phyloP scores from a whole-genome alignment of 1,139 yeast genomes.

The Keqinozyma sinolaborantium region DNA sequence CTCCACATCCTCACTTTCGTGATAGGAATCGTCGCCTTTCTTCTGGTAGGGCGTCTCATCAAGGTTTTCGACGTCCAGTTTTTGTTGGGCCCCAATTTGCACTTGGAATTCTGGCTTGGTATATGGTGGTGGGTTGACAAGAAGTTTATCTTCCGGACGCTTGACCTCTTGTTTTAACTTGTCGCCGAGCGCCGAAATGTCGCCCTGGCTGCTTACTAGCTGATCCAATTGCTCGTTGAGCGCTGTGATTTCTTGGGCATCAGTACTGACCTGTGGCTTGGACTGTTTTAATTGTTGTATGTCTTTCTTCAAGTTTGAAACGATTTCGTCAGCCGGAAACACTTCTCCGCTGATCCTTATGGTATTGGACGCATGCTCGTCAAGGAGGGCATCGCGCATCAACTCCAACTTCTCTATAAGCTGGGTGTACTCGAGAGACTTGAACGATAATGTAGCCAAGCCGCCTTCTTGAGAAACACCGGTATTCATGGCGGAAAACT shows the following conservation, averaged over 20 bases:
- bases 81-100: conserved; percentile 11
- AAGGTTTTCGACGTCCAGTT: conserved; percentile 22
- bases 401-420: conserved; percentile 36
- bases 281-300: conserved; percentile 8
- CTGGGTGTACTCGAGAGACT: conserved; percentile 36
- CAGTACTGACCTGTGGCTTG: too few relatives aligned
- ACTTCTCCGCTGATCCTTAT: conserved; percentile 19
- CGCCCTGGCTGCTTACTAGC: conserved; percentile 12
- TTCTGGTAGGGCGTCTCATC: conserved; percentile 19
- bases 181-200: conserved; percentile 13
- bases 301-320: conserved; percentile 18
- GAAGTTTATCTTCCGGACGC: conserved; percentile 12
- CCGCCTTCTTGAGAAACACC: conserved; percentile 47
- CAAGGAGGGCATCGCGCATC: conserved; percentile 20
- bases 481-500: conserved; percentile 39
- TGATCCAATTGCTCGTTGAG: conserved; percentile 15
- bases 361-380: conserved; percentile 11
- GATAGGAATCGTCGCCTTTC: too few relatives aligned
- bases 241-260: conserved; percentile 1
- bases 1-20: conserved; percentile 1
- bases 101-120: conserved; percentile 4
- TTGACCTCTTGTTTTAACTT: conserved; percentile 14
- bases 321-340: conserved; percentile 13
- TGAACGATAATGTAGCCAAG: conserved; percentile 40
- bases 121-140: conserved; percentile 6